These are phyloP conservation scores for Ogataea methylovora DNA, from an alignment of 805 yeast genomes.

Conservation along the genomic window DNA sequence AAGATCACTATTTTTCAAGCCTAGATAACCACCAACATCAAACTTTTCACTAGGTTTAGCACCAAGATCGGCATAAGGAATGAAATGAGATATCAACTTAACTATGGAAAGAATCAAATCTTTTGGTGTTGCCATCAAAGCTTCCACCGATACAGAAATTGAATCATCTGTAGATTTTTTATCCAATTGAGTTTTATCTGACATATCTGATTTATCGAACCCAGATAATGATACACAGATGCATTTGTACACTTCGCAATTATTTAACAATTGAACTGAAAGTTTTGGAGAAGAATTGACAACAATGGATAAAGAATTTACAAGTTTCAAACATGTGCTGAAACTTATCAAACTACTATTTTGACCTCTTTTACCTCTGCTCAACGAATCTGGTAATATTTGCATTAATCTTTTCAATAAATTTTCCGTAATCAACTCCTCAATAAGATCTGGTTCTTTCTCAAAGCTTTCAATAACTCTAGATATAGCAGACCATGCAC, in stretches of 20 bases:
- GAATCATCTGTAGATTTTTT: neutral
- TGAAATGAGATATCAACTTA: conserved; percentile 44
- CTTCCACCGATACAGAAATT: conserved; percentile 45
- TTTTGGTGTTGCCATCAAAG: conserved; percentile 67
- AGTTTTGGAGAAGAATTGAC: conserved; percentile 35
- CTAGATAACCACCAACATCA: conserved; percentile 23
- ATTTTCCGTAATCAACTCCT: conserved; percentile 30
- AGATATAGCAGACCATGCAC: conserved; percentile 58
- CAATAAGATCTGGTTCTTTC: conserved; percentile 34
- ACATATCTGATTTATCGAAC: conserved; percentile 30
- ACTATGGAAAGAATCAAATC: conserved; percentile 51
- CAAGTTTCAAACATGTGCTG: conserved; percentile 31
- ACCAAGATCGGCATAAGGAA: conserved; percentile 37
- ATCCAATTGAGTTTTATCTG: neutral
- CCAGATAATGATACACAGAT: conserved; percentile 43
- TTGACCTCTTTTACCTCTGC: conserved; percentile 14
- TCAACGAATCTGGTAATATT: conserved; percentile 21
- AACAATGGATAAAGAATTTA: conserved; percentile 38
- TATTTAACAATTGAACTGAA: conserved; percentile 37
- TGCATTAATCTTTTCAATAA: conserved; percentile 25
- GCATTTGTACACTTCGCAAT: conserved; percentile 39
- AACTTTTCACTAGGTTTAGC: conserved; percentile 2
- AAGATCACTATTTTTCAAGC: conserved; percentile 18
- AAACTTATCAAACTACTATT: conserved; percentile 21
- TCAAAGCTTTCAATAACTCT: conserved; percentile 46